phyloP scores from a whole-genome alignment of 208 protist genomes.

The Leishmania major region DNA sequence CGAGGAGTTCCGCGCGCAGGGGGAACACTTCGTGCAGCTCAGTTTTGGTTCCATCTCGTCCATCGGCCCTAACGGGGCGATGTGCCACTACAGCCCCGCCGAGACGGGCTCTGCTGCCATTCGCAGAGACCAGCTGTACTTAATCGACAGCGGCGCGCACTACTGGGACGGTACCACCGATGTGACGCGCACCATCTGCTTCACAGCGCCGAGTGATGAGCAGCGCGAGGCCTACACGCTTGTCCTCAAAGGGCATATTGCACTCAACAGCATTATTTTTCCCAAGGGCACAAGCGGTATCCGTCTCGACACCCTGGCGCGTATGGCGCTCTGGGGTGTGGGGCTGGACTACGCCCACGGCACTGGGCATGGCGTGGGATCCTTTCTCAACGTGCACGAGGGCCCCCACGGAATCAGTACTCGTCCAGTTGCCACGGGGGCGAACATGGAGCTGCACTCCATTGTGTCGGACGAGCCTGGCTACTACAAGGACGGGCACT shows the following conservation, averaged over 20 bases:
- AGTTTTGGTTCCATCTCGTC: conserved; percentile 94
- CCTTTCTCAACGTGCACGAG: conserved; percentile 97
- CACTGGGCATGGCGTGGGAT: conserved; percentile 97
- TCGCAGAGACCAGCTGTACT: conserved; percentile 80
- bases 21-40: conserved; percentile 86
- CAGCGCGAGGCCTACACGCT: conserved; percentile 94
- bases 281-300: conserved; percentile 81
- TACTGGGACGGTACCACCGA: conserved; percentile 97
- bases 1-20: conserved; percentile 72
- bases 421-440: conserved; percentile 50
- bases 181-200: conserved; percentile 96
- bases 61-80: conserved; percentile 91
- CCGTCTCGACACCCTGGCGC: conserved; percentile 91
- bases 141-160: conserved; percentile 96
- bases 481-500: conserved; percentile 97
- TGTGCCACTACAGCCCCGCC: conserved; percentile 95
- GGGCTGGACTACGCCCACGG: conserved; percentile 97
- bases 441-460: conserved; percentile 55
- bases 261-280: conserved; percentile 84
- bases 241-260: conserved; percentile 96
- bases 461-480: conserved; percentile 95
- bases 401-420: conserved; percentile 85
- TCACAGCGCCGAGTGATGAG: conserved; percentile 54
- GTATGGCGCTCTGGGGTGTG: conserved; percentile 89
- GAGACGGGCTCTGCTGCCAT: conserved; percentile 64